phyloP scores from a whole-genome alignment of 2,329 filamentous ascomycete genomes.

The Beauveria brongniartii region DNA sequence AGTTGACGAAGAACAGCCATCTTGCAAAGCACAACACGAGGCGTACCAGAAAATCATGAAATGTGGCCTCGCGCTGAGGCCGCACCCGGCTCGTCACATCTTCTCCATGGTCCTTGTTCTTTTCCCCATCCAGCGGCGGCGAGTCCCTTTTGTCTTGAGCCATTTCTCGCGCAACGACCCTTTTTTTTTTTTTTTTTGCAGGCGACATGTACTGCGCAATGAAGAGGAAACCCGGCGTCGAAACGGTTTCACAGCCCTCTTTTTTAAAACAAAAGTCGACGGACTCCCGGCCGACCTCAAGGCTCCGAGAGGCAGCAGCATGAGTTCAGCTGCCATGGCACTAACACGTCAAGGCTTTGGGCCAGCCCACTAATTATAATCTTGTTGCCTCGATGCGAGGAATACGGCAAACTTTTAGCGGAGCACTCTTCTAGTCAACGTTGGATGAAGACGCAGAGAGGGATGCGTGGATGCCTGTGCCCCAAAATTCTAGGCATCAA shows the following conservation, averaged over 20 bases:
- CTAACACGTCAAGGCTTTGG: slow-evolving; percentile 15
- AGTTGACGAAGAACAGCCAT: slow-evolving; percentile 2
- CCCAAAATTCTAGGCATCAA: neutral
- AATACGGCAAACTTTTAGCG: neutral
- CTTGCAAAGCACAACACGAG: neutral
- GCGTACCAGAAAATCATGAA: slow-evolving; percentile 32
- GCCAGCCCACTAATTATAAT: neutral
- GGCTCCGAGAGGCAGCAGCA: neutral
- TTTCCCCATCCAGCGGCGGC: neutral
- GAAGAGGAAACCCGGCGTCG: neutral
- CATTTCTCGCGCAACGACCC: neutral
- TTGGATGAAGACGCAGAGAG: neutral
- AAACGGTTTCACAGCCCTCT: neutral
- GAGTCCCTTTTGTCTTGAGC: neutral
- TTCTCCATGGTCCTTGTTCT: slow-evolving; percentile 16
- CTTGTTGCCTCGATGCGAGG: neutral
- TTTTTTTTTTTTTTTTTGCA: neutral
- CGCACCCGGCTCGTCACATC: slow-evolving; percentile 10
- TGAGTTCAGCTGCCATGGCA: neutral
- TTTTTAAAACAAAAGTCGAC: neutral
- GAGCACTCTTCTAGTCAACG: neutral
- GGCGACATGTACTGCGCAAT: neutral
- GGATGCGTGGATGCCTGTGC: neutral
- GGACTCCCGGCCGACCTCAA: neutral
- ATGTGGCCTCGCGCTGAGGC: slow-evolving; percentile 33